phyloP scores from a whole-genome alignment of 1,284 basidiomycete species.

The Butyriboletus appendiculatus region DNA sequence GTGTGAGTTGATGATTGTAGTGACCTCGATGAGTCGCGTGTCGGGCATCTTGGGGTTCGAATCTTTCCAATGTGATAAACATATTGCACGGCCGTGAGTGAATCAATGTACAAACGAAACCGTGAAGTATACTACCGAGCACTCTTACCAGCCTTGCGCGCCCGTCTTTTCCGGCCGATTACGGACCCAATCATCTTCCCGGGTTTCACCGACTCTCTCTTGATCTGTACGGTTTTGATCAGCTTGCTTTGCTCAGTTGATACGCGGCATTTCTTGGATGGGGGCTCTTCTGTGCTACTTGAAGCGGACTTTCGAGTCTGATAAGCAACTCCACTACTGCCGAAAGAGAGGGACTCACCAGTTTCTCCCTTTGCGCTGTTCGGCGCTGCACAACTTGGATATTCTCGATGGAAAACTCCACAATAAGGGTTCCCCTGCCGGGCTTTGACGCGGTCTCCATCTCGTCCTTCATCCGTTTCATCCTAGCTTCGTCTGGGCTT shows the following conservation, averaged over 20 bases:
- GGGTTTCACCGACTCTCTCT: conserved; percentile 25
- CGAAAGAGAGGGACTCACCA: neutral
- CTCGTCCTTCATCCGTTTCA: conserved; percentile 63
- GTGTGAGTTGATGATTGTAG: too few species aligned
- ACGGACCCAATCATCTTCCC: conserved; percentile 46
- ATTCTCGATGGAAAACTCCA: conserved; percentile 95
- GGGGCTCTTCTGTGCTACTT: conserved; percentile 27
- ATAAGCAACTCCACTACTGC: neutral
- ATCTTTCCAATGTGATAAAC: neutral
- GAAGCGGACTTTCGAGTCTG: conserved; percentile 1
- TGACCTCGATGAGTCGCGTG: neutral
- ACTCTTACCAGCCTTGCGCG: conserved; percentile 44
- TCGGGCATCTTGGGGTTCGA: neutral
- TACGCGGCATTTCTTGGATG: conserved; percentile 44
- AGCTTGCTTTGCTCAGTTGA: conserved; percentile 20
- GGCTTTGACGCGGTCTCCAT: conserved; percentile 49
- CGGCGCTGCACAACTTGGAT: conserved; percentile 81
- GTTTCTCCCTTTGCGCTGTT: conserved; percentile 44
- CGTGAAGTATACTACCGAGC: conserved; percentile 19
- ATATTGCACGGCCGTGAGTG: neutral
- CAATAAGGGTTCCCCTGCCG: conserved; percentile 67
- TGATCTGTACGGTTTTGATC: conserved; percentile 5
- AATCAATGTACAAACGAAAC: neutral
- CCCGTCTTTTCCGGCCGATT: conserved; percentile 55
- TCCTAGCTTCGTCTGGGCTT: conserved; percentile 44